A percentile compares a stretch with the other conserved stretches of the same genome.
Conservation (phyloP, 495 filamentous ascomycete species). For the Penicillium arizonense region DNA sequence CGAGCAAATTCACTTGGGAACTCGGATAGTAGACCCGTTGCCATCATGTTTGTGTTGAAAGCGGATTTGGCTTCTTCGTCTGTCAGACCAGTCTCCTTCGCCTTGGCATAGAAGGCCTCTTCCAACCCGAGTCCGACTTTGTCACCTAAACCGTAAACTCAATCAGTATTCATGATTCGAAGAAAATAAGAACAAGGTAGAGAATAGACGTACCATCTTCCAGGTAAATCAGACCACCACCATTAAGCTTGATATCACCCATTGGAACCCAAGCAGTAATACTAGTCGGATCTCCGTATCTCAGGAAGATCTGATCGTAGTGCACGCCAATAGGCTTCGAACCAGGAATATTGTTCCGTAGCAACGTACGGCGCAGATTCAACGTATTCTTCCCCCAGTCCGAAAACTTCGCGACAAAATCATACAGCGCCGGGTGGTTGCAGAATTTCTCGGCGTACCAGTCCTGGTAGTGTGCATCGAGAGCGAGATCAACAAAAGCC, state of each 20-base stretch:
- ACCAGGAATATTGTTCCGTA: conserved; percentile 60
- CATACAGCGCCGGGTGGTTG: conserved; percentile 49
- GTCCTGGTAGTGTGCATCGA: conserved; percentile 54
- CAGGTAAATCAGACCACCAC: conserved; percentile 62
- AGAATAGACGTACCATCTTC: conserved; percentile 40
- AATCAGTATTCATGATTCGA: conserved; percentile 2
- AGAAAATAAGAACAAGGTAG: not conserved
- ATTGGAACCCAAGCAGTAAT: conserved; percentile 67
- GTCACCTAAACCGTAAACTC: conserved; percentile 24
- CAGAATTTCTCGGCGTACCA: conserved; percentile 60
- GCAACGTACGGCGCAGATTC: conserved; percentile 43
- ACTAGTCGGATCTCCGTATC: conserved; percentile 53
- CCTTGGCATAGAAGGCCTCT: conserved; percentile 45
- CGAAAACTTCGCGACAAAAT: conserved; percentile 52
- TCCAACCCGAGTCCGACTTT: conserved; percentile 46
- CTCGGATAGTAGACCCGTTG: conserved; percentile 47
- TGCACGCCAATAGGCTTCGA: conserved; percentile 61
- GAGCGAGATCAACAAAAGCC: conserved; percentile 52
- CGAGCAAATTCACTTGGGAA: conserved; percentile 43
- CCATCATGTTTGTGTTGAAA: conserved; percentile 59
- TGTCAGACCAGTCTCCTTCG: conserved; percentile 40
- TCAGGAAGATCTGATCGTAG: conserved; percentile 67
- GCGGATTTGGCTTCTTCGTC: conserved; percentile 52
- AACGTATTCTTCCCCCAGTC: conserved; percentile 55
- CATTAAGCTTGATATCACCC: conserved; percentile 54